These are phyloP conservation scores for Neurospora sp. DNA, from an alignment of 495 filamentous ascomycete species.

Conservation along the genomic window DNA sequence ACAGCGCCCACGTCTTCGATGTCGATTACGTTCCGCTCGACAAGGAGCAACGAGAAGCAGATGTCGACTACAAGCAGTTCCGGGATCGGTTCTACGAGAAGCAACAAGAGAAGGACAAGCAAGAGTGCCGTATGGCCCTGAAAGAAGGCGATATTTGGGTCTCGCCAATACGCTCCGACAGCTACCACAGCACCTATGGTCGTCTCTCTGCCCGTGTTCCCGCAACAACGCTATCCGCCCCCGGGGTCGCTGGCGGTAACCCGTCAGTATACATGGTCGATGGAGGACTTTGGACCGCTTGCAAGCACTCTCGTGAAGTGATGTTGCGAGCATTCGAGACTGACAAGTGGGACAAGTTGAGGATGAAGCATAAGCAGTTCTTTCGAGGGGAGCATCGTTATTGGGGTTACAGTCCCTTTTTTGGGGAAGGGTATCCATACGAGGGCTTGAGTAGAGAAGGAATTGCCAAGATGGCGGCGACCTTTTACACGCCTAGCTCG, in stretches of 20 bases:
- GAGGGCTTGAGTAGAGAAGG: neutral
- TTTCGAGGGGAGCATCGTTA: neutral
- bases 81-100: no score
- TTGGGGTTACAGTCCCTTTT: neutral
- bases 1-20: neutral
- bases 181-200: neutral
- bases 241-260: neutral
- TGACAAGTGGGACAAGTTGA: neutral
- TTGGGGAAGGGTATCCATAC: neutral
- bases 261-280: neutral
- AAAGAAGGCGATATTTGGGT: neutral
- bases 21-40: neutral
- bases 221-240: neutral
- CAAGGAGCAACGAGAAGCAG: neutral
- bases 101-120: neutral
- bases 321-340: neutral
- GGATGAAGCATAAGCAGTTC: neutral
- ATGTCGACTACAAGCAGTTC: neutral
- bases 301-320: neutral
- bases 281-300: neutral
- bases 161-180: neutral
- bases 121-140: neutral
- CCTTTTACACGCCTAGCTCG: neutral
- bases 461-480: neutral
- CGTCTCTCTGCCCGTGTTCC: neutral